phyloP scores from a whole-genome alignment of 2,329 filamentous ascomycete species.

The Clonostachys sp. region DNA sequence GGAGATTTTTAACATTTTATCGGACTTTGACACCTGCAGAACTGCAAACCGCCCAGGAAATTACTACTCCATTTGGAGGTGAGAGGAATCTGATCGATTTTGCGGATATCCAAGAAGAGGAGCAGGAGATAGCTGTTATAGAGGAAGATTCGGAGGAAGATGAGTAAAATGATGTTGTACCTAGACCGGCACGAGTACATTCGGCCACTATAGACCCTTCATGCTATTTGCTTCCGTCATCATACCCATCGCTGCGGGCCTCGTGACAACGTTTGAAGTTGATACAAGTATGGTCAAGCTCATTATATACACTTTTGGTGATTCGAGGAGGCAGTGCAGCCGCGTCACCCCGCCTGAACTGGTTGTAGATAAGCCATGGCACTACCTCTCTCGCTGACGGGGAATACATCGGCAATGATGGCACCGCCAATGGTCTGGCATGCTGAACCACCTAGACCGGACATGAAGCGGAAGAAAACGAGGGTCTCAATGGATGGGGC shows the following conservation, averaged over 20 bases:
- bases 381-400: slow-evolving; percentile 36
- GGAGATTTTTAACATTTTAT: no score
- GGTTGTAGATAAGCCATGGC: no score
- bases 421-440: slow-evolving; percentile 50
- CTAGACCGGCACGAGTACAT: slow-evolving; percentile 9
- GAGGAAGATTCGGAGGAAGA: no score
- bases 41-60: no score
- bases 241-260: slow-evolving; percentile 27
- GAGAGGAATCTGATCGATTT: no score
- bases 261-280: slow-evolving; percentile 30
- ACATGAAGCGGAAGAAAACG: slow-evolving; percentile 54
- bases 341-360: no score
- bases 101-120: no score
- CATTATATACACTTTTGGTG: slow-evolving; percentile 19
- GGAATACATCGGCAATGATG: slow-evolving; percentile 50
- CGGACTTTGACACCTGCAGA: no score
- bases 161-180: no score
- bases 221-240: slow-evolving; percentile 26
- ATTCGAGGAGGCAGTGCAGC: no score
- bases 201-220: slow-evolving; percentile 37
- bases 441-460: slow-evolving; percentile 53
- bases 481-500: slow-evolving; percentile 47
- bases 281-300: slow-evolving; percentile 10
- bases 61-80: no score
- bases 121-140: no score